phyloP scores from a whole-genome alignment of 129 eudicot species.

The Calendula officinalis region DNA sequence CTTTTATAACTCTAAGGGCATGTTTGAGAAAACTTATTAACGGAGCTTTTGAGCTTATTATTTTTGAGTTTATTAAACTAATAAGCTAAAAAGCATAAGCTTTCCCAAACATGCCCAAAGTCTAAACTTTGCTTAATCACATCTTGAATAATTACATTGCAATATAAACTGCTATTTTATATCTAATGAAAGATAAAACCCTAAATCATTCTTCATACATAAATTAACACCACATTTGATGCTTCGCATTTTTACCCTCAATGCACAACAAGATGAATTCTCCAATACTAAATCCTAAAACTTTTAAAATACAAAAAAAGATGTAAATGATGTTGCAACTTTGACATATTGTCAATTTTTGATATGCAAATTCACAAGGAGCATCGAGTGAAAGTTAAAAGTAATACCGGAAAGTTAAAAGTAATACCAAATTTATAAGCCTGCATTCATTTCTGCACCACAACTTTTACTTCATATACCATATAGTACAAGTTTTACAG shows the following conservation, averaged over 20 bases:
- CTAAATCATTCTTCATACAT: neutral
- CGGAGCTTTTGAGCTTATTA: too few species aligned
- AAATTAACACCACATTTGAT: neutral
- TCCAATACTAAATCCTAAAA: constrained; percentile 5
- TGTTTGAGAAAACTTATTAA: too few species aligned
- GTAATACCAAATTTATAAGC: too few species aligned
- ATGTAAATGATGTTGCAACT: neutral
- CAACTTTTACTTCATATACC: too few species aligned
- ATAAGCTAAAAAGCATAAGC: too few species aligned
- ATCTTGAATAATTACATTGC: neutral
- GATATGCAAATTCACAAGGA: neutral
- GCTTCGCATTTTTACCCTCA: neutral
- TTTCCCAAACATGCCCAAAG: too few species aligned
- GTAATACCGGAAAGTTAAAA: constrained; percentile 70
- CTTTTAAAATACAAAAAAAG: neutral
- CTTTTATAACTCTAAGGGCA: constrained; percentile 12
- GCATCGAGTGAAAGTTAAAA: neutral
- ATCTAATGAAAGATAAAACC: constrained; percentile 6
- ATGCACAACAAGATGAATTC: neutral
- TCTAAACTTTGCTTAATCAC: neutral
- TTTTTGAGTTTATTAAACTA: too few species aligned
- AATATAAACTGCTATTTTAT: neutral
- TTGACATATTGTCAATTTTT: constrained; percentile 11
- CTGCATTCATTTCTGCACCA: too few species aligned
- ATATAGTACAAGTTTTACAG: too few species aligned